phyloP scores from a whole-genome alignment of 345 rosid genomes.

The Linum trigynum region DNA sequence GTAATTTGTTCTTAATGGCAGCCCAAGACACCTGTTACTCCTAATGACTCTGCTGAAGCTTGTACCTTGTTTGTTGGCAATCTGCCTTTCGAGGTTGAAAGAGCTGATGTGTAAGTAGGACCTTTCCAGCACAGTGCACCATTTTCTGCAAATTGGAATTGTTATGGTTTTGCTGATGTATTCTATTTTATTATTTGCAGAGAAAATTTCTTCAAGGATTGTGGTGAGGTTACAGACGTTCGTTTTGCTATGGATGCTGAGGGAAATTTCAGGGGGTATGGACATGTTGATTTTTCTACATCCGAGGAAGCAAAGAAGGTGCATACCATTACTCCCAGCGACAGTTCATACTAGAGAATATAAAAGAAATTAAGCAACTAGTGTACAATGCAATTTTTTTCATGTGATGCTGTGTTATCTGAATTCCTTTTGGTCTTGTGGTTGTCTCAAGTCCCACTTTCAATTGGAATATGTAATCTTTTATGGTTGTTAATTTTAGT shows the following conservation, averaged over 20 bases:
- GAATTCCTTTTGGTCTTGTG: neutral
- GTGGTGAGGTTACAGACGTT: slow-evolving; percentile 61
- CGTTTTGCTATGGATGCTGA: slow-evolving; percentile 46
- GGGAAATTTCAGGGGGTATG: slow-evolving; percentile 56
- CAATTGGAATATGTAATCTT: neutral
- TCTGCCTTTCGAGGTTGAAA: slow-evolving; percentile 47
- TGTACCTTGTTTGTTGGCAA: slow-evolving; percentile 71
- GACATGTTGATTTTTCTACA: slow-evolving; percentile 80
- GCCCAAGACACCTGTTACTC: slow-evolving; percentile 59
- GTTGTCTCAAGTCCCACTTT: no score
- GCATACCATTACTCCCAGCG: neutral
- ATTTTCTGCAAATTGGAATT: neutral
- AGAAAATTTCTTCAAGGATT: slow-evolving; percentile 55
- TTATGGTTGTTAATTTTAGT: neutral
- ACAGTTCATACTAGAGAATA: neutral
- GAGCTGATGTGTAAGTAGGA: slow-evolving; percentile 48
- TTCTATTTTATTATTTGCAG: slow-evolving; percentile 25
- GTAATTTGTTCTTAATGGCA: slow-evolving; percentile 19
- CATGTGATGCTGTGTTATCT: neutral
- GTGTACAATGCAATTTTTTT: neutral
- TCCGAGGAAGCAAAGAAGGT: slow-evolving; percentile 64
- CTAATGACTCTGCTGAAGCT: slow-evolving; percentile 35
- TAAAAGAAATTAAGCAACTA: neutral
- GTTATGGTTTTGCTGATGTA: neutral
- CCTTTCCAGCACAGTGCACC: neutral